Conservation (phyloP, 306 rosid genomes). For the Morella rubra region DNA sequence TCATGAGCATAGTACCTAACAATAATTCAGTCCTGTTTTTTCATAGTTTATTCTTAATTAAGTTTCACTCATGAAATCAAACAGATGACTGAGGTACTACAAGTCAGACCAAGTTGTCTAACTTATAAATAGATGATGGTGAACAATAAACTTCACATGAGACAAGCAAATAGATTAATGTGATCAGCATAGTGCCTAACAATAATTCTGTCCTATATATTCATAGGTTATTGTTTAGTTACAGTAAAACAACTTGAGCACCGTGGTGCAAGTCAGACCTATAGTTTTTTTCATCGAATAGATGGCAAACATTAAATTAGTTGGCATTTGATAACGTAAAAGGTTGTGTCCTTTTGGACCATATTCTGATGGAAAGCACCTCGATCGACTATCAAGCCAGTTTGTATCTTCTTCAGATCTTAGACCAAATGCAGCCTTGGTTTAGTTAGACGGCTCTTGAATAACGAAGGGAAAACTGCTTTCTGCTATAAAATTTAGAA, state of each 20-base stretch:
- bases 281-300: background rate
- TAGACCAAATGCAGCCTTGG: background rate
- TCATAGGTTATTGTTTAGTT: slow-evolving; percentile 19
- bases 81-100: background rate
- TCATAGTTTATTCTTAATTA: background rate
- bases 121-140: background rate
- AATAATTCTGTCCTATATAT: background rate
- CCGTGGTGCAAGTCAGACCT: too few species aligned
- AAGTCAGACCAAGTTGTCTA: background rate
- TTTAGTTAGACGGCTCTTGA: background rate
- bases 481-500: background rate
- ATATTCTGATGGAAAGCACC: too few species aligned
- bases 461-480: background rate
- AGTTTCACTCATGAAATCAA: background rate
- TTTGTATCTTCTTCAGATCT: background rate
- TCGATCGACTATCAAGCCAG: too few species aligned
- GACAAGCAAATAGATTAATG: too few species aligned
- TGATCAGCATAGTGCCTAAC: background rate
- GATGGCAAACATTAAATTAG: background rate
- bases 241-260: slow-evolving; percentile 8
- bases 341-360: too few species aligned
- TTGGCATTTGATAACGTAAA: background rate
- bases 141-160: background rate
- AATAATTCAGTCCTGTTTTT: slow-evolving; percentile 5
- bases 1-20: background rate